Evolutionary conservation across 179 eudicot genomes (phyloP).

Genomic region (Beta corolliflora): DNA sequence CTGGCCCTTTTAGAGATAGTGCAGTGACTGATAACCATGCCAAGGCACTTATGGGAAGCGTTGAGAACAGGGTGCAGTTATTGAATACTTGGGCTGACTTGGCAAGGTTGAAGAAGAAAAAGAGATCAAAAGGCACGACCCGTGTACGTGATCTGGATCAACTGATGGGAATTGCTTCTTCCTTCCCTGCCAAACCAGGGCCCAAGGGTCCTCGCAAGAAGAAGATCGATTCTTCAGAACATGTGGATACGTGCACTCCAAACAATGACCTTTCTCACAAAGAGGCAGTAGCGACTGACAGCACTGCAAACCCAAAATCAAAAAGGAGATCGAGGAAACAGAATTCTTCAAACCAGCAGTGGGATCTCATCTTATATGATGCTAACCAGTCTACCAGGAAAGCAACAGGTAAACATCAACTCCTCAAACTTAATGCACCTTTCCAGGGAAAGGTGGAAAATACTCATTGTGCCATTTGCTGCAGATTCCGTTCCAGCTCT

Average conservation of each 20-base stretch:
- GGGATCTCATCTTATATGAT: slow-evolving; percentile 33
- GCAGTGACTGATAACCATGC: slow-evolving; percentile 32
- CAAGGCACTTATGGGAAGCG: slow-evolving; percentile 19
- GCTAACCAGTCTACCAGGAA: slow-evolving; percentile 17
- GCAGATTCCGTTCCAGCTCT: slow-evolving; percentile 50
- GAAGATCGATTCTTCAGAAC: slow-evolving; percentile 12
- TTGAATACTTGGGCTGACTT: slow-evolving; percentile 38
- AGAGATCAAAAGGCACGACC: slow-evolving; percentile 35
- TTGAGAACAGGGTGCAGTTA: slow-evolving; percentile 26
- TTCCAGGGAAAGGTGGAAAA: neutral
- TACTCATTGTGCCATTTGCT: slow-evolving; percentile 15
- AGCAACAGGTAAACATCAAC: slow-evolving; percentile 24
- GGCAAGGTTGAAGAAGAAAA: slow-evolving; percentile 36
- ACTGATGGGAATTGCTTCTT: slow-evolving; percentile 30
- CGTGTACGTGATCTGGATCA: slow-evolving; percentile 36
- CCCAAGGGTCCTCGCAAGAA: slow-evolving; percentile 24
- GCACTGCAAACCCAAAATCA: slow-evolving; percentile 21
- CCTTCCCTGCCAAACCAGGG: slow-evolving; percentile 18
- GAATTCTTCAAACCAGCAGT: slow-evolving; percentile 18
- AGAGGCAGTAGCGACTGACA: slow-evolving; percentile 29
- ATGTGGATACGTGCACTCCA: neutral
- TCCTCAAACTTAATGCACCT: neutral
- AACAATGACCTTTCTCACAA: slow-evolving; percentile 19
- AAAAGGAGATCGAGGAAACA: slow-evolving; percentile 31
- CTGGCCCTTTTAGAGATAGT: slow-evolving; percentile 29